A percentile compares a stretch with the other conserved stretches of the same genome.
Conservation (phyloP, 169 alveolate genomes). For the Plasmodium billcollinsi region DNA sequence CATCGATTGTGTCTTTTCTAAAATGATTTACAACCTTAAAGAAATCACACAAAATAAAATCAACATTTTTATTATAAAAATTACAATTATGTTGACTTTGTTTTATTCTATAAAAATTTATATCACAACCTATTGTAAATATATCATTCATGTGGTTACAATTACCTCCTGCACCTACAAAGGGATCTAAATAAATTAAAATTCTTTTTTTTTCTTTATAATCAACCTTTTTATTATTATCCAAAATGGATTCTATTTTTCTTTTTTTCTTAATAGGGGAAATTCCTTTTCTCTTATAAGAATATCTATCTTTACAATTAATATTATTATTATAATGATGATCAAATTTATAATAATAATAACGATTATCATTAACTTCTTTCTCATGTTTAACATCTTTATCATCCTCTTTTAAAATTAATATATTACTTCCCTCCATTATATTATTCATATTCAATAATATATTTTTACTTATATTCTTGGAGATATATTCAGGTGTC, state of each 20-base stretch:
- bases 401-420: too few relatives aligned
- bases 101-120: constrained; percentile 16
- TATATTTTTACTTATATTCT: constrained; percentile 21
- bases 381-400: too few relatives aligned
- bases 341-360: too few relatives aligned
- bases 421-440: background rate
- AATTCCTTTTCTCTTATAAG: background rate
- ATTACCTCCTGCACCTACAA: constrained; percentile 72
- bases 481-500: constrained; percentile 57
- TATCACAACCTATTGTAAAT: constrained; percentile 48
- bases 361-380: too few relatives aligned
- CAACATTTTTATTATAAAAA: constrained; percentile 62
- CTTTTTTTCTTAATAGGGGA: background rate
- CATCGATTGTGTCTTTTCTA: constrained; percentile 45
- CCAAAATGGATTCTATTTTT: background rate
- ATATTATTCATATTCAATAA: background rate
- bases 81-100: constrained; percentile 67
- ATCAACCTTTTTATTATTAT: background rate
- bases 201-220: constrained; percentile 7
- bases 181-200: constrained; percentile 48
- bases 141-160: constrained; percentile 6
- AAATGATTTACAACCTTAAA: constrained; percentile 31
- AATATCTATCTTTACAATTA: background rate
- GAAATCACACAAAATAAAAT: constrained; percentile 65
- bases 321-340: background rate